Percentiles rank a stretch among this genome's conserved stretches.
Evolutionary conservation across 495 filamentous ascomycete species (phyloP).

Genomic region (Amorphotheca resinae): DNA sequence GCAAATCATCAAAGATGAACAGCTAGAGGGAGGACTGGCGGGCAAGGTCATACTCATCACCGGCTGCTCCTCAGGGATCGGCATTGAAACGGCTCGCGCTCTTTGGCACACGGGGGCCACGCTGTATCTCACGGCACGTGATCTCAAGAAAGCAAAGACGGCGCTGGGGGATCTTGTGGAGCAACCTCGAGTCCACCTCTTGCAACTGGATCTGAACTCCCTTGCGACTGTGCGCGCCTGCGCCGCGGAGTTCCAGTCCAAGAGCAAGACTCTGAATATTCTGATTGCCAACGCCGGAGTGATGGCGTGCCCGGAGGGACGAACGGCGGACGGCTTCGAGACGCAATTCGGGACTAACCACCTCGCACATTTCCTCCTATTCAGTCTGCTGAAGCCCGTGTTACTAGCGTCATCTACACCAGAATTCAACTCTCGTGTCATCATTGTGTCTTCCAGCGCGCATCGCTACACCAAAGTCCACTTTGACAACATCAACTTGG

Average conservation of each 20-base stretch:
- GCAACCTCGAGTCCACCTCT: conserved; percentile 7
- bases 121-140: conserved; percentile 31
- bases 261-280: conserved; percentile 28
- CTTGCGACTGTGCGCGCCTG: conserved; percentile 22
- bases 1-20: conserved; percentile 40
- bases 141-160: conserved; percentile 26
- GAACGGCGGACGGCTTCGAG: conserved; percentile 53
- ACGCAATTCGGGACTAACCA: conserved; percentile 64
- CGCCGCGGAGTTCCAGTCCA: conserved; percentile 17
- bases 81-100: conserved; percentile 37
- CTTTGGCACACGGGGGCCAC: conserved; percentile 34
- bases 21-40: conserved; percentile 25
- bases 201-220: conserved; percentile 27
- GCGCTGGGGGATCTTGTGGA: conserved; percentile 23
- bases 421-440: conserved; percentile 24
- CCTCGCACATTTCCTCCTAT: conserved; percentile 54
- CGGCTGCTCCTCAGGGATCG: conserved; percentile 40
- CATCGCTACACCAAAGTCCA: conserved; percentile 28
- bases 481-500: conserved; percentile 30
- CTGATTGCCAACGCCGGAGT: conserved; percentile 51
- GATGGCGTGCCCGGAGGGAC: conserved; percentile 33
- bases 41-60: conserved; percentile 41
- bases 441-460: conserved; percentile 26
- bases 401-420: conserved; percentile 37
- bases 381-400: conserved; percentile 45